Evolutionary conservation across 306 rosid species (phyloP), one percentile per base, ranked within the genome.

Genomic region (Crotalaria pallida): DNA sequence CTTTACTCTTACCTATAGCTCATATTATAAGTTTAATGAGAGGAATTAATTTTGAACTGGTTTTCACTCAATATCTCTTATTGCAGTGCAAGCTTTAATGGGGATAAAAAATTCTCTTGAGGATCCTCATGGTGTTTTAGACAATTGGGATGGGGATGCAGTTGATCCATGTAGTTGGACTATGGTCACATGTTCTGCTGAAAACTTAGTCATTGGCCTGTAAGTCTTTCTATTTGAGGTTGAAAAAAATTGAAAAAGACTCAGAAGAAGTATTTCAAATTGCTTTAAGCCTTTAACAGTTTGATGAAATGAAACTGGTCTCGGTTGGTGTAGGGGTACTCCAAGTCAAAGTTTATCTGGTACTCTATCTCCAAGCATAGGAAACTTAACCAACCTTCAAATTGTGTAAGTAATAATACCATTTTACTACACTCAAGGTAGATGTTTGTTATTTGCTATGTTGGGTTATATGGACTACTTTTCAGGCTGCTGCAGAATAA

Each of bases 131-230:
- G 97, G 96, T 47, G 97, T 94, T 70, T 78, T 94, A 17, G 96
- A 91, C 15, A 91, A 91, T 72, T 94, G 99, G 99, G 99, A 94
- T 77, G 88, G 76, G 6, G 88, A 89, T 61, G 84, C 99, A n/a
- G 99, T 94, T 82, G 99, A 94, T 83, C 99, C 99, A 71, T 94
- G 99, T 84, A 94, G 99, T 70, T 94, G 99, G 99, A 91, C 96
- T 45, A 94, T 94, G 99, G 96, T 94, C 71, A 94, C 99, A 10
- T 94, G 99, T 80, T 94, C 99, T 16, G 33, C 85, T 61, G 99
- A 89, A 18, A 87, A 81, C 76, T 58, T 88, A 4, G 99, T 94
- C 75, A 83, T 86, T 81, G 95, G 95, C 83, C 71, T 94, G 99
- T 94, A 80, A 87, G 91, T 72, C 40, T 44, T 56, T 67, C 21